Evolutionary conservation across 495 filamentous ascomycete species (phyloP), one percentile per base, ranked within the genome.

Genomic region (Penicillium simplicissimum): DNA sequence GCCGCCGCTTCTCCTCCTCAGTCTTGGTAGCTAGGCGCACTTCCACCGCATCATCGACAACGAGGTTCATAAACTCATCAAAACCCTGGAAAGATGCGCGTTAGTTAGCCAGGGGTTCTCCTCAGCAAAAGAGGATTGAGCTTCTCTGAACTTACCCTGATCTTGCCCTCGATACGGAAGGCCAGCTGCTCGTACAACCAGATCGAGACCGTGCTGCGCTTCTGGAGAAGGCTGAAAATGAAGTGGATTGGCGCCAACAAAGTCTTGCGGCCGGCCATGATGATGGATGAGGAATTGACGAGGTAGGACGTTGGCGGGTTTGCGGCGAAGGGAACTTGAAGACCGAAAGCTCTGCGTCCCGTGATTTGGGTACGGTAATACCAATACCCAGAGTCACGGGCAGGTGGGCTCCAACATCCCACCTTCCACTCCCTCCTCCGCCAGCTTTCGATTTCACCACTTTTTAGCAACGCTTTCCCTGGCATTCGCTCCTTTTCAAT

Each of bases 21-120:
- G 84, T 87, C 79, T 96, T 96, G 55, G 89, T 90, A 55, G 90
- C 81, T 71, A 89, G 83, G 75, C 89, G 91, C 38, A 98, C 92
- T 76, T 98, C 95, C 57, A 96, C 85, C 37, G 95, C 95, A 68
- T 98, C 92, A 70, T 97, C 94, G 54, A 98, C 84, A 35, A 98
- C 95, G 43, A 98, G 82, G 76, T 98, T 98, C 96, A 98, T 98
- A 77, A 97, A 98, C 74, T 98, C 95, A 74, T 98, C 95, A 64
- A 96, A 98, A 35, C 92, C 93, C 90, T 96, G 69, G 19, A 34
- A 37, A 17, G 13, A 52, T 25, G 52, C 43, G 23, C 51, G 15
- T 51, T 8, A 21, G 51, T 53, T n/a, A 53, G 33, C 7, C 1
- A 28, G 17, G 11, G n/a, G 23, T 17, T 4, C n/a, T 25, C 23